phyloP scores from a whole-genome alignment of 1,139 yeast species.

The Pneumocystis murina region DNA sequence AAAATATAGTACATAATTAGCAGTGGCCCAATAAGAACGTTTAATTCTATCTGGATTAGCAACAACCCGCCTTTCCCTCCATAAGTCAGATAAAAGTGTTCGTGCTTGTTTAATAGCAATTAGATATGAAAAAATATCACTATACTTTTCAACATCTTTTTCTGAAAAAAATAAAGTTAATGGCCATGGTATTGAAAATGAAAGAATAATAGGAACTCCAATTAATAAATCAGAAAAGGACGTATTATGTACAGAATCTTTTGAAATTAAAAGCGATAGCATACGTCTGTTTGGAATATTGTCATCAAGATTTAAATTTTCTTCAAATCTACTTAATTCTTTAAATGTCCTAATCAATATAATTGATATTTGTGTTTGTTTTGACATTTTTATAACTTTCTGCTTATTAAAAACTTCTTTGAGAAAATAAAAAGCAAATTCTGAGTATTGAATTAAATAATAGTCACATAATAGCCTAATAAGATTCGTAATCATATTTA shows the following conservation, averaged over 20 bases:
- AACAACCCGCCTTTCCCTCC: not conserved
- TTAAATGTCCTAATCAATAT: not conserved
- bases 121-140: not conserved
- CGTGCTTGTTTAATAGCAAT: not conserved
- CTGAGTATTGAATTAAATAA: not conserved
- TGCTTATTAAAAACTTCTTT: not conserved
- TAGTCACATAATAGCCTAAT: not conserved
- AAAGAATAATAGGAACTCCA: not conserved
- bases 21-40: not conserved
- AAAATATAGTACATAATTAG: not conserved
- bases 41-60: not conserved
- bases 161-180: not conserved
- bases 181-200: not conserved
- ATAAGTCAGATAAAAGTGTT: not conserved
- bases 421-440: not conserved
- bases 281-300: not conserved
- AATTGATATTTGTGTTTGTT: not conserved
- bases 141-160: not conserved
- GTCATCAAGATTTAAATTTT: not conserved
- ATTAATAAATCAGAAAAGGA: not conserved
- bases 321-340: not conserved
- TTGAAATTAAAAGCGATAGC: not conserved
- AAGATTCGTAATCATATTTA: not conserved
- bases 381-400: not conserved
- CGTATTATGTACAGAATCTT: not conserved